phyloP scores from a whole-genome alignment of 1,284 basidiomycete species.

The Cyathus olla region DNA sequence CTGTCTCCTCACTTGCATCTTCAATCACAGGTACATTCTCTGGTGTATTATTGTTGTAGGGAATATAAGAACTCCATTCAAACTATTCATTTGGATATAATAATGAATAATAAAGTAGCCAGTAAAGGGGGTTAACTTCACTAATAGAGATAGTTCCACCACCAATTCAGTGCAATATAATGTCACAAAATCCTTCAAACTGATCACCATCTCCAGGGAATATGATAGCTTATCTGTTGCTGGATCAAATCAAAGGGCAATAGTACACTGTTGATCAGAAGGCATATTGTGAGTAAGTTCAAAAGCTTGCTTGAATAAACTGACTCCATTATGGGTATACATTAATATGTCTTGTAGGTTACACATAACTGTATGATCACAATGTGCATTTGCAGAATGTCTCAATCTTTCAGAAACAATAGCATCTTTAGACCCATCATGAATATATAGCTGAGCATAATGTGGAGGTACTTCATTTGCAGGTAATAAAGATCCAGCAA shows the following conservation, averaged over 20 bases:
- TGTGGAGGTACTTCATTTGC: not conserved
- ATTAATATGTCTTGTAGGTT: constrained; percentile 23
- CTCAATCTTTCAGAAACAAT: not conserved
- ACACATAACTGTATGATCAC: constrained; percentile 7
- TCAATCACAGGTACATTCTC: not conserved
- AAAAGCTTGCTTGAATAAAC: constrained; percentile 31
- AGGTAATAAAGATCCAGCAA: constrained; percentile 1
- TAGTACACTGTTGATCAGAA: constrained; percentile 21
- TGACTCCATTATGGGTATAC: constrained; percentile 28
- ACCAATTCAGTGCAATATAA: constrained; percentile 26
- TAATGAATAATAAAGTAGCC: constrained; percentile 47
- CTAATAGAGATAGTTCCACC: constrained; percentile 37
- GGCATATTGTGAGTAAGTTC: constrained; percentile 29
- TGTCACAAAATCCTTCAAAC: constrained; percentile 25
- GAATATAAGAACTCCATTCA: constrained; percentile 39
- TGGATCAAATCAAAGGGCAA: constrained; percentile 20
- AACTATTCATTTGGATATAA: constrained; percentile 47
- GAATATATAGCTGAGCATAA: constrained; percentile 6
- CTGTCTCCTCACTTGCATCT: not conserved
- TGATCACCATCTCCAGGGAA: constrained; percentile 33
- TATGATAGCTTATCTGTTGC: constrained; percentile 34
- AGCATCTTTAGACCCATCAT: constrained; percentile 11
- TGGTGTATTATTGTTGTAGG: not conserved
- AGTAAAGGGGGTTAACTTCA: constrained; percentile 40
- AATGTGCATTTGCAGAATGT: not conserved